Conservation (phyloP, 768 basidiomycete species). For the Russula vinacea region DNA sequence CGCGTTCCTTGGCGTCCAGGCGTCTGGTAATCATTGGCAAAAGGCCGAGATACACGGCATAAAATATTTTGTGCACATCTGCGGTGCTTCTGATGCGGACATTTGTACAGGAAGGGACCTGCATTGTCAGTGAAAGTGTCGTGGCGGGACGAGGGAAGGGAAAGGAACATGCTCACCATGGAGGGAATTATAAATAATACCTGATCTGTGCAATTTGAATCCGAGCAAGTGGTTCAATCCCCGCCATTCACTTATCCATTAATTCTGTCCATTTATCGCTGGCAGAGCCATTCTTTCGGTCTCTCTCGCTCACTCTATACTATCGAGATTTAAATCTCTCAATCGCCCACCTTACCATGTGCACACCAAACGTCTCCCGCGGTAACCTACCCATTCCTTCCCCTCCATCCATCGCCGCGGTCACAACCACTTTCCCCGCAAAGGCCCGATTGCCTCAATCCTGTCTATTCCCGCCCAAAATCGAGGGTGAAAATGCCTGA, state of each 20-base stretch:
- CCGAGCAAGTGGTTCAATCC: slow-evolving; percentile 25
- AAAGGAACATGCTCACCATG: slow-evolving; percentile 20
- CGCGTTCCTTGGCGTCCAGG: slow-evolving; percentile 76
- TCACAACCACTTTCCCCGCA: background rate
- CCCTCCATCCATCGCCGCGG: slow-evolving; percentile 18
- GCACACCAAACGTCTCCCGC: slow-evolving; percentile 6
- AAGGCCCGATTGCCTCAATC: background rate
- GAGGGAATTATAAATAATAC: slow-evolving; percentile 29
- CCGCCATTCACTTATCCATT: slow-evolving; percentile 20
- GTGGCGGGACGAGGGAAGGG: slow-evolving; percentile 29
- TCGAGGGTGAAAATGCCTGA: background rate
- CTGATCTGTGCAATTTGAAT: slow-evolving; percentile 27
- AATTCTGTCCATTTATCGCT: slow-evolving; percentile 12
- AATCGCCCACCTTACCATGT: background rate
- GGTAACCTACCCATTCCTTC: background rate
- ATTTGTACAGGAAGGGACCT: slow-evolving; percentile 70
- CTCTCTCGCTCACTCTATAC: background rate
- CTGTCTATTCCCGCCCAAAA: slow-evolving; percentile 4
- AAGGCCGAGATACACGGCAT: slow-evolving; percentile 64
- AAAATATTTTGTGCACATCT: slow-evolving; percentile 79
- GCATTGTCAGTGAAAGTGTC: slow-evolving; percentile 47
- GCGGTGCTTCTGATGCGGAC: slow-evolving; percentile 75
- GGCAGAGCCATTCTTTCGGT: background rate
- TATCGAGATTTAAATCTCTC: slow-evolving; percentile 16
- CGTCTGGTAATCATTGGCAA: slow-evolving; percentile 78